A percentile compares a stretch with the other conserved stretches of the same genome.
These are phyloP conservation scores for Suhomyces panamericanus DNA, from an alignment of 1,139 yeast genomes.

Conservation along the genomic window DNA sequence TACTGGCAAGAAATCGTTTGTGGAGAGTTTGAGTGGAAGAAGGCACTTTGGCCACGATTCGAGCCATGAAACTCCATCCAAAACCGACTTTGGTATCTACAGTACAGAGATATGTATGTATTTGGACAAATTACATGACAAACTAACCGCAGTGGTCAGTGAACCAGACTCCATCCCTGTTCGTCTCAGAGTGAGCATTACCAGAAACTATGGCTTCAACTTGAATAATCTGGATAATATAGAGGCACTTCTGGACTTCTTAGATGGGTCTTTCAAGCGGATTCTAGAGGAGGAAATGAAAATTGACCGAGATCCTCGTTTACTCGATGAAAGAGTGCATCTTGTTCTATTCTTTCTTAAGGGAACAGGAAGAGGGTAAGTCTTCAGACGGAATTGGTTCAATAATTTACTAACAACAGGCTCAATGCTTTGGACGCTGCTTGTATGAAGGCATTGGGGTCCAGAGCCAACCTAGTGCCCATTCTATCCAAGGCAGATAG, in stretches of 20 bases:
- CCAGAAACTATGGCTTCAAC: conserved; percentile 33
- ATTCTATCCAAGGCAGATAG: conserved; percentile 59
- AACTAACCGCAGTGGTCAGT: conserved; percentile 16
- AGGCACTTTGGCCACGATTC: conserved; percentile 4
- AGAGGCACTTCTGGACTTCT: conserved; percentile 39
- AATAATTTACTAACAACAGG: conserved; percentile 20
- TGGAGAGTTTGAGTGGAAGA: conserved; percentile 31
- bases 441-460: conserved; percentile 50
- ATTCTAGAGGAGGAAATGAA: conserved; percentile 61
- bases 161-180: conserved; percentile 25
- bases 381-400: background rate
- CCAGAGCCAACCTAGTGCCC: conserved; percentile 58
- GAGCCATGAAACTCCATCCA: background rate
- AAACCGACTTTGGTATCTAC: background rate
- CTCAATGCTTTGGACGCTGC: conserved; percentile 43
- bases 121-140: background rate
- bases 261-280: conserved; percentile 56
- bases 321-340: conserved; percentile 62
- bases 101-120: background rate
- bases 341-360: conserved; percentile 60
- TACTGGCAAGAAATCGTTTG: conserved; percentile 34
- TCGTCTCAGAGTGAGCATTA: conserved; percentile 25
- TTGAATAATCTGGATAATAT: conserved; percentile 35
- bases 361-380: conserved; percentile 53
- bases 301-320: conserved; percentile 54